These are phyloP conservation scores for Staphylotrichum longicolle DNA, from an alignment of 495 filamentous ascomycete genomes.

Conservation along the genomic window DNA sequence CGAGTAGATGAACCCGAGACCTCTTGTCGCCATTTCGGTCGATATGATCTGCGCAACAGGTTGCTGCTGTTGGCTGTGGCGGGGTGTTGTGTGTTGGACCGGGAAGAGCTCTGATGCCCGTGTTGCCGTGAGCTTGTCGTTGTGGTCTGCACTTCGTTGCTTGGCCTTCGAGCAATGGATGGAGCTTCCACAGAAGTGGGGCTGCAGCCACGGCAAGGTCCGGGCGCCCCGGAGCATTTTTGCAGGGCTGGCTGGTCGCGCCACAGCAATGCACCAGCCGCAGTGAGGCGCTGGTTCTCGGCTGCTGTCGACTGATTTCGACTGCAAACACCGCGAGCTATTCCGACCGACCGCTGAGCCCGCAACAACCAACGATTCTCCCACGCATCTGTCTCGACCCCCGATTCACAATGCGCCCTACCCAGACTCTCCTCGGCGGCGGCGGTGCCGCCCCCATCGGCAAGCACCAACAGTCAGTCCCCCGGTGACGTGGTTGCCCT, in stretches of 20 bases:
- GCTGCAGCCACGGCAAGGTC: background rate
- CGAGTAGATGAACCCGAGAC: slow-evolving; percentile 62
- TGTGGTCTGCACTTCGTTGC: slow-evolving; percentile 14
- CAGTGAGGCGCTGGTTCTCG: slow-evolving; percentile 40
- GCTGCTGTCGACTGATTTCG: slow-evolving; percentile 37
- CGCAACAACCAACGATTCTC: slow-evolving; percentile 27
- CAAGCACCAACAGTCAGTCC: slow-evolving; percentile 69
- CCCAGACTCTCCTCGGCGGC: slow-evolving; percentile 49
- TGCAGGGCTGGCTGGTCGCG: slow-evolving; percentile 9
- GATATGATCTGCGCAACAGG: background rate
- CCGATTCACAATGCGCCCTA: slow-evolving; percentile 61
- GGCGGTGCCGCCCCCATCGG: slow-evolving; percentile 59
- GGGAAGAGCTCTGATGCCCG: background rate
- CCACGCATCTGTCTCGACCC: slow-evolving; percentile 24
- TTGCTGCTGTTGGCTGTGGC: slow-evolving; percentile 10
- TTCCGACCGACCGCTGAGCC: slow-evolving; percentile 21
- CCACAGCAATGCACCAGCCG: slow-evolving; percentile 20
- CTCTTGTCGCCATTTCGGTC: slow-evolving; percentile 51
- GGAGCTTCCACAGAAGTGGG: slow-evolving; percentile 31
- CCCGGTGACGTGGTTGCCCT: slow-evolving; percentile 13
- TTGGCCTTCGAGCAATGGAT: slow-evolving; percentile 14
- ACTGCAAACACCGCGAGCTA: slow-evolving; percentile 28
- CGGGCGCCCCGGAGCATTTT: too few species aligned
- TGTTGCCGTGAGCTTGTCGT: slow-evolving; percentile 9
- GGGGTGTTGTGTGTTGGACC: slow-evolving; percentile 15